phyloP scores from a whole-genome alignment of 108 stramenopile species.

The Fragilaria radians region DNA sequence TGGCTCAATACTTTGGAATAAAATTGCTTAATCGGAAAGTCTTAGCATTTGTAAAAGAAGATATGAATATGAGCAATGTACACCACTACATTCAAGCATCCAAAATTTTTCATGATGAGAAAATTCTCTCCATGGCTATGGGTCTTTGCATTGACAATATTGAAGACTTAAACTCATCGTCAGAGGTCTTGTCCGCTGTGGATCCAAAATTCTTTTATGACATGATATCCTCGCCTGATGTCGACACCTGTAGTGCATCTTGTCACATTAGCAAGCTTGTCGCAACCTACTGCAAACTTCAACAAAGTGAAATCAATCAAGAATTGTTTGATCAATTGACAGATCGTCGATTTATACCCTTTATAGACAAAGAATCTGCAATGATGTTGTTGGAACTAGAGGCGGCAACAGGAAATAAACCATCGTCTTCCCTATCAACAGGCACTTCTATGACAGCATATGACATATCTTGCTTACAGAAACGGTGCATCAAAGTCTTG shows the following conservation, averaged over 20 bases:
- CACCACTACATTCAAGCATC: slow-evolving; percentile 18
- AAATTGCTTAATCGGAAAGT: slow-evolving; percentile 24
- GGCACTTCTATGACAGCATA: not conserved
- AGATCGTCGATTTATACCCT: slow-evolving; percentile 4
- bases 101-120: slow-evolving; percentile 20
- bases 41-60: slow-evolving; percentile 27
- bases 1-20: slow-evolving; percentile 35
- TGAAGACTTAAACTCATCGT: slow-evolving; percentile 6
- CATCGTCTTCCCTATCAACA: not conserved
- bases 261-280: slow-evolving; percentile 21
- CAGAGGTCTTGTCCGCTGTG: slow-evolving; percentile 7
- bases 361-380: slow-evolving; percentile 16
- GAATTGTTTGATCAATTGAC: slow-evolving; percentile 13
- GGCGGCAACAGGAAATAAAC: slow-evolving; percentile 6
- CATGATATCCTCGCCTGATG: slow-evolving; percentile 15
- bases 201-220: slow-evolving; percentile 25
- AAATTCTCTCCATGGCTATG: slow-evolving; percentile 9
- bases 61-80: slow-evolving; percentile 29
- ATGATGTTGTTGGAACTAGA: slow-evolving; percentile 19
- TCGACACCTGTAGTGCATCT: slow-evolving; percentile 17
- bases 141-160: slow-evolving; percentile 12
- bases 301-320: slow-evolving; percentile 18
- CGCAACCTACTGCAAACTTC: slow-evolving; percentile 18
- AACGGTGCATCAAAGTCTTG: slow-evolving; percentile 18
- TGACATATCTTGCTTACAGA: slow-evolving; percentile 12